Evolutionary conservation across 495 filamentous ascomycete species (phyloP), one percentile per base, ranked within the genome.

Genomic region (Lepidopterella palustris): DNA sequence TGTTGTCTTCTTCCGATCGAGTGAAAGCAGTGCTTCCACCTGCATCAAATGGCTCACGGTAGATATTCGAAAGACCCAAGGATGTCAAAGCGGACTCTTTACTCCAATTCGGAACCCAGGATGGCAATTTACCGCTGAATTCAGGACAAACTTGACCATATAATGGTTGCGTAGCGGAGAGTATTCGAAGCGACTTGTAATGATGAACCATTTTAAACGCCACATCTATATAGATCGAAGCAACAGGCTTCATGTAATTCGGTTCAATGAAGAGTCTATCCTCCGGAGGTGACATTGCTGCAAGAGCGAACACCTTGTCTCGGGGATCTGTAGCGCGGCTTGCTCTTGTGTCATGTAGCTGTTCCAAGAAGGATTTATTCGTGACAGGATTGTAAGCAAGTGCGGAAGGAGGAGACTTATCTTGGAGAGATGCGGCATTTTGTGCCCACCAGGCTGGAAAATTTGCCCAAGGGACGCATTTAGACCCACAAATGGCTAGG

Each of bases 51-150:
- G 21, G 49, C 49, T 21, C 49, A 53, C 11, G 49, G 24, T 23
- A 27, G 13, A 28, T 6, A 15, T 23, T 25, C 8, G 25, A 53
- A 53, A 27, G 21, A 15, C 13, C 27, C 27, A 28, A 11, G 20
- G 13, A 21, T 24, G 18, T 15, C 27, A 53, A 25, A 53, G 8
- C 18, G 24, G 27, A 25, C 24, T 57, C 39, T 23, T 23, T 45
- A 25, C 55, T 51, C 55, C 55, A 58, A 24, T 51, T 26, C 21
- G 55, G 55, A 58, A 51, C 55, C 55, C 55, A 58, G 6, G 42
- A 50, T 5, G 40, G 40, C 5, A 50, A 27, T 4, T 5, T 35
- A 6, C 31, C 32, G 18, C 50, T 27, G 6, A 21, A 53, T 24
- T 53, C 24, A 24, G 49, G 49, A 53, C 27, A 24, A 10, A 9